These are phyloP conservation scores for Carex cristatella DNA, from an alignment of 176 grass and related monocot genomes.

Conservation along the genomic window DNA sequence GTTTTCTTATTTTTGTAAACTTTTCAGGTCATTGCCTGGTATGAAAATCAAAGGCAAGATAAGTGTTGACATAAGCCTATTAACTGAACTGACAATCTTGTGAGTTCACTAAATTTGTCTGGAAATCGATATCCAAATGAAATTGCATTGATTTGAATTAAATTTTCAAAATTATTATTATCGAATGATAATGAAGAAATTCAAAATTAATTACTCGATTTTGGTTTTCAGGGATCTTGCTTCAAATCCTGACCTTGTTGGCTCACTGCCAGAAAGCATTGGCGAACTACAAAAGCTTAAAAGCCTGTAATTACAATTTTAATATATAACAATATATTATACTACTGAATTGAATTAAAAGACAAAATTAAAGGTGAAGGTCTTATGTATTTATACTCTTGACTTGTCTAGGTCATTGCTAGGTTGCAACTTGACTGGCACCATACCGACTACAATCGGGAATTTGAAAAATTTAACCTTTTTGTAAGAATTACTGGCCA, in stretches of 20 bases:
- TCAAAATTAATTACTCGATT: conserved; percentile 19
- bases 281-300: conserved; percentile 70
- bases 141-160: background rate
- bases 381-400: background rate
- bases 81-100: conserved; percentile 57
- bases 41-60: conserved; percentile 58
- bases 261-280: conserved; percentile 55
- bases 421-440: conserved; percentile 67
- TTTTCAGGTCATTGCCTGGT: conserved; percentile 55
- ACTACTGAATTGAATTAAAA: background rate
- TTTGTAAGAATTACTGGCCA: conserved; percentile 48
- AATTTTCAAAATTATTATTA: background rate
- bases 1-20: background rate
- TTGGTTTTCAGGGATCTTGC: conserved; percentile 74
- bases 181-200: background rate
- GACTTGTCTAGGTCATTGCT: conserved; percentile 54
- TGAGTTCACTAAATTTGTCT: conserved; percentile 41
- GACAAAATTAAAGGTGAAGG: background rate
- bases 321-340: conserved; percentile 16
- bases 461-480: conserved; percentile 52
- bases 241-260: conserved; percentile 46
- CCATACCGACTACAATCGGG: conserved; percentile 55
- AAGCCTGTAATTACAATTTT: conserved; percentile 51
- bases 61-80: conserved; percentile 41
- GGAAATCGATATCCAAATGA: conserved; percentile 3